phyloP scores from a whole-genome alignment of 352 stramenopile genomes.

The Phytophthora pistaciae region DNA sequence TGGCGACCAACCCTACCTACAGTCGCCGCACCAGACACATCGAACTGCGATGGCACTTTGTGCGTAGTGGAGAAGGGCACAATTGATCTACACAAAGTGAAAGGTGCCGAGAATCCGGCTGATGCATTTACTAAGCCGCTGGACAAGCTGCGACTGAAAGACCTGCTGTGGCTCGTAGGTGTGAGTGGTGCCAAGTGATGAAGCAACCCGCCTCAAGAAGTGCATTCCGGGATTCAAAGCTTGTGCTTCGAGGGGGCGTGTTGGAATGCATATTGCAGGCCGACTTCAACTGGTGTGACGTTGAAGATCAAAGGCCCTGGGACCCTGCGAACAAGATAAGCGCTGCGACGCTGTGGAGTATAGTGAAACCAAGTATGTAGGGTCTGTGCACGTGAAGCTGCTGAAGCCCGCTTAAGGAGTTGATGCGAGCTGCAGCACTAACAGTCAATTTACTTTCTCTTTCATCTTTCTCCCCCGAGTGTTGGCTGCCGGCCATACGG shows the following conservation, averaged over 20 bases:
- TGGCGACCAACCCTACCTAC: too few species aligned
- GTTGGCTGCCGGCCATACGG: too few species aligned
- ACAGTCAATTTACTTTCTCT: background rate
- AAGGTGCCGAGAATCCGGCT: background rate
- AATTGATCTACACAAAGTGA: too few species aligned
- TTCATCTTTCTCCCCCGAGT: too few species aligned
- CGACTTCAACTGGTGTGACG: background rate
- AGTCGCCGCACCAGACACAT: too few species aligned
- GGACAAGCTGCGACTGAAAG: background rate
- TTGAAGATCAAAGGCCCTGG: background rate
- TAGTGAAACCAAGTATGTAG: too few species aligned
- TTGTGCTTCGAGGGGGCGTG: background rate
- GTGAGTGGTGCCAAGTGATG: background rate
- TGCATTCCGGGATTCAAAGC: background rate
- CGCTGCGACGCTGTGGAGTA: too few species aligned
- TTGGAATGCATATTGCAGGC: background rate
- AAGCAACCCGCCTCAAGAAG: background rate
- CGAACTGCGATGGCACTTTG: too few species aligned
- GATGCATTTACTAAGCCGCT: background rate
- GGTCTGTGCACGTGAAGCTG: background rate
- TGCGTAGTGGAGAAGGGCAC: too few species aligned
- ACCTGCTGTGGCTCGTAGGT: background rate
- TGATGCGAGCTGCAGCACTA: background rate
- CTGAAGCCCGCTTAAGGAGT: background rate
- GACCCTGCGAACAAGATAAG: too few species aligned